phyloP scores from a whole-genome alignment of 768 basidiomycete genomes.

The Amanita inopinata region DNA sequence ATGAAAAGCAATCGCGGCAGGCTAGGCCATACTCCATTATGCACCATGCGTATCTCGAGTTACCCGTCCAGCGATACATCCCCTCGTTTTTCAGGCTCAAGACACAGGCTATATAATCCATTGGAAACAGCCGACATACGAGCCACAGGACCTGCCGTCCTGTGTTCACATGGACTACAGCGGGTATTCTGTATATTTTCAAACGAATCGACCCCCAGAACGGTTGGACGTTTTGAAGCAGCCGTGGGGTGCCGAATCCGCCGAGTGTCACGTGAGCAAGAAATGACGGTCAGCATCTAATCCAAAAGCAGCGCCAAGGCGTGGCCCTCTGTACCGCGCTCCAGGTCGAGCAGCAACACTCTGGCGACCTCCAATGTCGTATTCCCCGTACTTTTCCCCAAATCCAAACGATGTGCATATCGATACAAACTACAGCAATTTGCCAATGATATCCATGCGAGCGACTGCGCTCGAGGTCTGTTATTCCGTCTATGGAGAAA shows the following conservation, averaged over 20 bases:
- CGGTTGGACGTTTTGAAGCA: background rate
- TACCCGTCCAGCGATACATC: too few relatives aligned
- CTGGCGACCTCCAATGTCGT: conserved; percentile 3
- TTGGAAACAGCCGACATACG: too few relatives aligned
- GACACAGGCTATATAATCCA: too few relatives aligned
- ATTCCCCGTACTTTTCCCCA: conserved; percentile 2
- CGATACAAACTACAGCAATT: conserved; percentile 17
- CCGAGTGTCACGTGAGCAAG: background rate
- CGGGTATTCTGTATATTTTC: too few relatives aligned
- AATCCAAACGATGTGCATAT: background rate
- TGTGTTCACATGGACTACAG: too few relatives aligned
- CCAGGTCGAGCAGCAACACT: conserved; percentile 6
- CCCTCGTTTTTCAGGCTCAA: too few relatives aligned
- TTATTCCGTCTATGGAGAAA: conserved; percentile 57
- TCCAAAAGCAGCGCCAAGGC: background rate
- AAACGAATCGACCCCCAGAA: background rate
- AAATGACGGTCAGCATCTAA: background rate
- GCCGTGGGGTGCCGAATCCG: background rate
- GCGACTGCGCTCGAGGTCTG: conserved; percentile 61
- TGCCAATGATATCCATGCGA: conserved; percentile 36
- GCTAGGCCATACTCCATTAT: too few relatives aligned
- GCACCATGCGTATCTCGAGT: too few relatives aligned
- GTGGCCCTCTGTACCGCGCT: background rate
- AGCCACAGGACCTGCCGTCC: too few relatives aligned
- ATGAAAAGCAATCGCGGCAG: too few relatives aligned